Base-by-base conservation (phyloP, 2,329 filamentous ascomycete species). In the Trichoderma simmonsii region DNA sequence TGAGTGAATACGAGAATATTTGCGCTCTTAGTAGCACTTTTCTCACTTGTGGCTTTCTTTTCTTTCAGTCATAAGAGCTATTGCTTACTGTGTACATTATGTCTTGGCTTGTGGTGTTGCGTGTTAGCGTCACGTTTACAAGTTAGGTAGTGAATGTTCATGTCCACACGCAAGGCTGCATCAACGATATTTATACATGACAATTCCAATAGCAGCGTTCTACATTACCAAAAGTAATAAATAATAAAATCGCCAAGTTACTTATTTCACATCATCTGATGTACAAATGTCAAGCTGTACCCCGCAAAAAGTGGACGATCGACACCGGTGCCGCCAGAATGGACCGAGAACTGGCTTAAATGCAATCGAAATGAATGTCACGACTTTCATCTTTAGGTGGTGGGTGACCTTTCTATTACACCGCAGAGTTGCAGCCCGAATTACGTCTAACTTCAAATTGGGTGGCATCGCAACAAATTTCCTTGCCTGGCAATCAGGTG, bases 231-330 rank as follows among this genome's bases (percentile, higher is more conserved):
- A 9, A 26, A 26, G 11, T 5, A 54, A 34, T 54, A 24, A 24
- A 54, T 8, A 18, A 12, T 30, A 43, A 59, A n/a, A 26, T n/a
- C 9, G 6, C 14, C 14, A 28, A 56, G 3, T 9, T 18, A 6
- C 12, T n/a, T 6, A 15, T 34, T 34, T 61, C n/a, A 4, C n/a
- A 36, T 43, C n/a, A 36, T 54, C 39, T 61, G 9, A 62, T 54
- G 36, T 30, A 61, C 11, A 36, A 26, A 36, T 61, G 11, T 21
- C 26, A 26, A 32, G 14, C 26, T 12, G 39, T 21, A 71, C 70
- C 70, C 70, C 70, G 62, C 62, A 60, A 68, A 71, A 71, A 71
- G 63, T 71, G 63, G 70, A 71, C 28, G 70, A 71, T 71, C 63
- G 62, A 43, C 70, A 26, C 36, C 34, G 24, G 32, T 39, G 54